Base-by-base conservation (phyloP, 805 yeast species). In the Kodamaea hsintzibuensis region DNA sequence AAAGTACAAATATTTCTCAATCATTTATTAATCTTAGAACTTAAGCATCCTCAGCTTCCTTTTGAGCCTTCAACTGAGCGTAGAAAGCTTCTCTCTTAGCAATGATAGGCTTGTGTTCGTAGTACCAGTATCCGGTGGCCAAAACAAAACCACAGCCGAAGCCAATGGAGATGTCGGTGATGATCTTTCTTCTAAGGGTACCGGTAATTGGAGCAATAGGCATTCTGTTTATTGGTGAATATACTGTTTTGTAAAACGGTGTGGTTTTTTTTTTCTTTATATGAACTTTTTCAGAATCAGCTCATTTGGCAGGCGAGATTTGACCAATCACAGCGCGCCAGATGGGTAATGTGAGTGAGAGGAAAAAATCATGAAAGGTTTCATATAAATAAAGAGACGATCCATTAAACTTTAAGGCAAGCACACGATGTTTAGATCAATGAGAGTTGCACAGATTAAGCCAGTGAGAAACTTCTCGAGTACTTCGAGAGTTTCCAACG, bases 151-250 rank as follows among this genome's bases (percentile, higher is more conserved):
- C 93, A 59, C 67, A 64, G 52, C 64, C 81, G 74, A 83, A 80
- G 57, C 95, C 96, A 60, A 86, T 73, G 63, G 84, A 60, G 70
- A 92, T 83, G 67, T 92, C 97, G 62, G 88, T 82, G 69, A 86
- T 79, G 73, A 89, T 83, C 77, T 85, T 88, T 80, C 83, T 89
- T 77, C 83, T 89, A 62, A 92, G 81, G 58, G 87, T 77, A 62
- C 97, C 97, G 52, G 86, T 82, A 67, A 92, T 90, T 66, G 96
- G 95, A 68, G 93, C 89, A 68, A 89, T 80, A 72, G 91, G 87
- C 88, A 85, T 88, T 30, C 35, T 30, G 53, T 54, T 69, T 46
- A 50, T 53, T 46, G 60, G 33, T 27, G 47, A 42, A 12, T 37
- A 30, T 40, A 17, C 44, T 40, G 30, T 45, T 27, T 10, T 30